A percentile compares a stretch with the other conserved stretches of the same genome.
phyloP scores from a whole-genome alignment of 2,329 filamentous ascomycete species.

The Chrysoporthe puriensis region DNA sequence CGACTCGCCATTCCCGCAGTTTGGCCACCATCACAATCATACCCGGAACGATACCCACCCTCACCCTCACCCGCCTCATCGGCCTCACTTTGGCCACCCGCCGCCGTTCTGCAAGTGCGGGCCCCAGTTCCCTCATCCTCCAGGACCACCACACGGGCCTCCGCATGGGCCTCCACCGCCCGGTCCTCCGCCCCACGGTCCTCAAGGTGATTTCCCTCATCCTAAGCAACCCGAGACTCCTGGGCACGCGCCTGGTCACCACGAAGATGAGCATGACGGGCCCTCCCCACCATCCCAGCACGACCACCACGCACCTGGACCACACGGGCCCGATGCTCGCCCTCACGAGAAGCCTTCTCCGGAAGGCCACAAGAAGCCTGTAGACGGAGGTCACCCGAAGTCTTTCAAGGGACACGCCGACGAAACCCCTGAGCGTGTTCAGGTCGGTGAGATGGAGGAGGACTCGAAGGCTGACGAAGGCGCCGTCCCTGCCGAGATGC shows the following conservation, averaged over 20 bases:
- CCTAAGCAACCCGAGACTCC: background rate
- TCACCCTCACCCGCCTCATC: constrained; percentile 33
- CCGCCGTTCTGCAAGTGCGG: constrained; percentile 37
- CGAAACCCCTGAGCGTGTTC: background rate
- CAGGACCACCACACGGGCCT: constrained; percentile 25
- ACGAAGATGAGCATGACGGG: background rate
- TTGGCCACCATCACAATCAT: constrained; percentile 28
- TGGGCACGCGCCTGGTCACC: background rate
- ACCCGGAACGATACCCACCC: constrained; percentile 34
- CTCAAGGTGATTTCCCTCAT: constrained; percentile 18
- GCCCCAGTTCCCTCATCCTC: constrained; percentile 34
- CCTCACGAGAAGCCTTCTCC: background rate
- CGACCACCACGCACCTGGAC: background rate
- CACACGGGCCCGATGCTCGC: background rate
- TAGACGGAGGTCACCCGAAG: background rate
- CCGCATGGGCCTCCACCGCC: constrained; percentile 5
- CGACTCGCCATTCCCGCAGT: constrained; percentile 31
- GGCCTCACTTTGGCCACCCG: constrained; percentile 33
- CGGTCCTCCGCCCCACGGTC: constrained; percentile 28
- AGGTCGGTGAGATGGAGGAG: background rate
- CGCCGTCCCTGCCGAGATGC: constrained; percentile 6
- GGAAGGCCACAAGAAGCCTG: constrained; percentile 5
- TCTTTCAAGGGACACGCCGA: background rate
- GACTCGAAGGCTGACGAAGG: background rate
- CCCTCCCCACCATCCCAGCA: background rate